Evolutionary conservation across 2,329 filamentous ascomycete species (phyloP).

Genomic region (Fusarium keratoplasticum): DNA sequence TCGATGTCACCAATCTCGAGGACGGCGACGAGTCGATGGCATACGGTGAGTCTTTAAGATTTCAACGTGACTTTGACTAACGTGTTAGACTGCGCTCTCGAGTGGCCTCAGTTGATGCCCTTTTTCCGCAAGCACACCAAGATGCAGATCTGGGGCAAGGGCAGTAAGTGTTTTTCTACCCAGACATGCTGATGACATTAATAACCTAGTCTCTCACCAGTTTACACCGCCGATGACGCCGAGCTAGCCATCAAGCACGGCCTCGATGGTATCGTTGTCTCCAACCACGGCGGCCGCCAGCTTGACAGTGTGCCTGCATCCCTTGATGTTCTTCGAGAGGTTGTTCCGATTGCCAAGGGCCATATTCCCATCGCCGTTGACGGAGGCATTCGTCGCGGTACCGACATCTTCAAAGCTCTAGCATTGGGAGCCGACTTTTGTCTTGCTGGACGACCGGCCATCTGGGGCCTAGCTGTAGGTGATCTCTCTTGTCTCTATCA

Average conservation of each 20-base stretch:
- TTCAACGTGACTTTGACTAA: background rate
- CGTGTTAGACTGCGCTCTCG: background rate
- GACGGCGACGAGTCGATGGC: conserved; percentile 17
- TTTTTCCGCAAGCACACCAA: conserved; percentile 21
- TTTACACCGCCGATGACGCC: conserved; percentile 43
- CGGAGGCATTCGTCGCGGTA: conserved; percentile 51
- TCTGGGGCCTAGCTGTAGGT: conserved; percentile 32
- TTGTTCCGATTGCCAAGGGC: conserved; percentile 38
- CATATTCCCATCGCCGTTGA: conserved; percentile 45
- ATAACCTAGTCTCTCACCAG: background rate
- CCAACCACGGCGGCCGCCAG: conserved; percentile 51
- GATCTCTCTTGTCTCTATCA: fast-evolving
- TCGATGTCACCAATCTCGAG: conserved; percentile 14
- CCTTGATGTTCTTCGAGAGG: conserved; percentile 47
- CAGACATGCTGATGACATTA: conserved; percentile 2
- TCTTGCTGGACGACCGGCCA: conserved; percentile 17
- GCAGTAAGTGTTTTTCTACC: conserved; percentile 5
- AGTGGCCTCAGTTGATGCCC: conserved; percentile 8
- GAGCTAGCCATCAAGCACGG: conserved; percentile 45
- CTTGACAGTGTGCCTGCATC: conserved; percentile 47
- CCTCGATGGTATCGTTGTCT: conserved; percentile 47
- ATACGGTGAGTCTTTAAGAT: background rate
- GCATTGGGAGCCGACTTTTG: conserved; percentile 47
- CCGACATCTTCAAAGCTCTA: conserved; percentile 51
- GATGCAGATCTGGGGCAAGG: conserved; percentile 21